Conservation (phyloP, 352 stramenopile genomes). For the Globisporangium mamillatum region DNA sequence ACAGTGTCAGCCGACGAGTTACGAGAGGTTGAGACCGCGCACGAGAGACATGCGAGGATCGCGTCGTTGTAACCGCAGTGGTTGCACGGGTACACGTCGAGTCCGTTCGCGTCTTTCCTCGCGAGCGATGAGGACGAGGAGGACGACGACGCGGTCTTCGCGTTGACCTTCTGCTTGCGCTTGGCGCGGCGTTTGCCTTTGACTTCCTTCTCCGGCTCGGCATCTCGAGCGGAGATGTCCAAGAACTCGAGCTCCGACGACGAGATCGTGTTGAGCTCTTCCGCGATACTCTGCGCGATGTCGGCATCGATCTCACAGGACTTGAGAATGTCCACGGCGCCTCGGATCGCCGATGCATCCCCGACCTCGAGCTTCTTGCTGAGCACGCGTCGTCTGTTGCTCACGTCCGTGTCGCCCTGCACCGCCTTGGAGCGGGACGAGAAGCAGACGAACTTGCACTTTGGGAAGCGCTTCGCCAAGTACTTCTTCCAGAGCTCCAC, state of each 20-base stretch:
- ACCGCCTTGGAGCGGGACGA: conserved; percentile 78
- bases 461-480: conserved; percentile 58
- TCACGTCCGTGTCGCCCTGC: conserved; percentile 61
- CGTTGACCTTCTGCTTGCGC: conserved; percentile 51
- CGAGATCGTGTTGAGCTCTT: conserved; percentile 53
- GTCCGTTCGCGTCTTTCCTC: conserved; percentile 16
- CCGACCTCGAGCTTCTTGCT: conserved; percentile 81
- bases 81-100: conserved; percentile 43
- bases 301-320: conserved; percentile 54
- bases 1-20: conserved; percentile 25
- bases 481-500: conserved; percentile 70
- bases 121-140: conserved; percentile 1
- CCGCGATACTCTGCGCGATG: conserved; percentile 54
- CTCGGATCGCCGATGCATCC: conserved; percentile 58
- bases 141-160: neutral
- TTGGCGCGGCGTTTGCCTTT: conserved; percentile 42
- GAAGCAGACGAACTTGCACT: conserved; percentile 70
- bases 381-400: conserved; percentile 61
- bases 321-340: conserved; percentile 65
- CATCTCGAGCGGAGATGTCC: conserved; percentile 5
- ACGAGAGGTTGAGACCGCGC: conserved; percentile 20
- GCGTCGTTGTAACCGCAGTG: conserved; percentile 73
- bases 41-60: conserved; percentile 64
- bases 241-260: conserved; percentile 32
- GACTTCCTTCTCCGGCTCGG: conserved; percentile 21